A percentile compares a stretch with the other conserved stretches of the same genome.
These are phyloP conservation scores for Marchantia polymorpha DNA, from an alignment of 225 moss, liverwort and hornwort species.

Conservation along the genomic window DNA sequence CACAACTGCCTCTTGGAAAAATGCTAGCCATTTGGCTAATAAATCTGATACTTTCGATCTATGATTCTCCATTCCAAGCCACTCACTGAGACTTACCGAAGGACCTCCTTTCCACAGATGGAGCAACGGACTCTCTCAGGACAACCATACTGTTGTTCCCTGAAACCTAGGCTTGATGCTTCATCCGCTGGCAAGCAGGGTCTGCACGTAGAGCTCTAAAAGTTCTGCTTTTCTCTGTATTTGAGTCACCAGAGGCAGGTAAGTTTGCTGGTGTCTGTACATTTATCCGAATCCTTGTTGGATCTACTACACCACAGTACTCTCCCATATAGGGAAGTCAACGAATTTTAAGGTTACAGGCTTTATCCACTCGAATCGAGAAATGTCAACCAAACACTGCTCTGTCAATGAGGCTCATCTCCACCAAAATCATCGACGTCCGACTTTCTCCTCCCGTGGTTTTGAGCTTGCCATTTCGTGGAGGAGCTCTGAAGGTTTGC, in stretches of 20 bases:
- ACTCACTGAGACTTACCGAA: neutral
- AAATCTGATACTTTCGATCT: neutral
- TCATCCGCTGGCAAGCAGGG: neutral
- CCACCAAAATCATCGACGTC: conserved; percentile 32
- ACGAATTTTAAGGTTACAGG: conserved; percentile 15
- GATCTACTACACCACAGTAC: neutral
- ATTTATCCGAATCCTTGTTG: conserved; percentile 5
- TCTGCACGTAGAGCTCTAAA: neutral
- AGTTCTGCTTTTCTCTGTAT: conserved; percentile 10
- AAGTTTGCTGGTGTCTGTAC: conserved; percentile 17
- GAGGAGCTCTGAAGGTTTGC: conserved; percentile 20
- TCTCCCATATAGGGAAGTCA: neutral
- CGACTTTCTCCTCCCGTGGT: conserved; percentile 35
- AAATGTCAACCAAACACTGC: neutral
- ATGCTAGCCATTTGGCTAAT: neutral
- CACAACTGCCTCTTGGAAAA: neutral
- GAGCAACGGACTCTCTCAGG: neutral
- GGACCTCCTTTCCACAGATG: neutral
- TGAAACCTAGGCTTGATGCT: neutral
- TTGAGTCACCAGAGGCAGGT: conserved; percentile 2
- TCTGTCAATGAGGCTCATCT: conserved; percentile 31
- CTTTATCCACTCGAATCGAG: conserved; percentile 5
- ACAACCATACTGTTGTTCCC: conserved; percentile 2
- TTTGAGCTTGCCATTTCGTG: conserved; percentile 27
- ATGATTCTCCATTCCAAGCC: neutral